These are phyloP conservation scores for Aspergillus hancockii DNA, from an alignment of 495 filamentous ascomycete species.

Conservation along the genomic window DNA sequence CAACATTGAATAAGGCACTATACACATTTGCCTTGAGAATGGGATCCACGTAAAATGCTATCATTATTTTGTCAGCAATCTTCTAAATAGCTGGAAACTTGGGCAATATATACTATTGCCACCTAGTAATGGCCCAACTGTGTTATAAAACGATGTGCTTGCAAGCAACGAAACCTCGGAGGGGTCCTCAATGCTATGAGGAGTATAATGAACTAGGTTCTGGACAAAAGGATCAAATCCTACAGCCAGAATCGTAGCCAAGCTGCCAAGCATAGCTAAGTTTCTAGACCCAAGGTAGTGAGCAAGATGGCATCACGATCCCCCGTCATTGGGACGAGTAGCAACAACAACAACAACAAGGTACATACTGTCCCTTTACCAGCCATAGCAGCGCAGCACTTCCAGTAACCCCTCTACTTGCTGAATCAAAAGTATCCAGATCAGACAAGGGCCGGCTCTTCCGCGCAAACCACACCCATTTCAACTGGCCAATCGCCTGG, in stretches of 20 bases:
- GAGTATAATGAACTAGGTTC: constrained; percentile 2
- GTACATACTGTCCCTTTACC: background rate
- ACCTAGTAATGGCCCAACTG: background rate
- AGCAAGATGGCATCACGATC: background rate
- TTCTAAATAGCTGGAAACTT: background rate
- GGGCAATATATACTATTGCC: too few relatives aligned
- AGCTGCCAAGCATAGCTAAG: constrained; percentile 7
- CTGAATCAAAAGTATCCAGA: constrained; percentile 14
- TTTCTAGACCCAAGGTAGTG: constrained; percentile 3
- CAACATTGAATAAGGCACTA: constrained; percentile 10
- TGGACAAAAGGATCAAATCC: constrained; percentile 7
- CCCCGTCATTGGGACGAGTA: too few relatives aligned
- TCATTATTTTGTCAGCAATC: too few relatives aligned
- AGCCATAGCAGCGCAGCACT: constrained; percentile 7
- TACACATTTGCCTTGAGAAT: constrained; percentile 15
- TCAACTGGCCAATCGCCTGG: constrained; percentile 18
- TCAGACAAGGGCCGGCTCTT: constrained; percentile 12
- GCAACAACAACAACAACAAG: too few relatives aligned
- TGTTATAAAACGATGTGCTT: background rate
- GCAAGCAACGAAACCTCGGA: background rate
- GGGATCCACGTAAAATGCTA: background rate
- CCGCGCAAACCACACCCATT: constrained; percentile 25
- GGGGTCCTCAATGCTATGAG: background rate
- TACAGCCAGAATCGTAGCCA: constrained; percentile 1
- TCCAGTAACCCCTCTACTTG: constrained; percentile 18